phyloP scores from a whole-genome alignment of 257 asterid genomes.

The Leonotis leonurus region DNA sequence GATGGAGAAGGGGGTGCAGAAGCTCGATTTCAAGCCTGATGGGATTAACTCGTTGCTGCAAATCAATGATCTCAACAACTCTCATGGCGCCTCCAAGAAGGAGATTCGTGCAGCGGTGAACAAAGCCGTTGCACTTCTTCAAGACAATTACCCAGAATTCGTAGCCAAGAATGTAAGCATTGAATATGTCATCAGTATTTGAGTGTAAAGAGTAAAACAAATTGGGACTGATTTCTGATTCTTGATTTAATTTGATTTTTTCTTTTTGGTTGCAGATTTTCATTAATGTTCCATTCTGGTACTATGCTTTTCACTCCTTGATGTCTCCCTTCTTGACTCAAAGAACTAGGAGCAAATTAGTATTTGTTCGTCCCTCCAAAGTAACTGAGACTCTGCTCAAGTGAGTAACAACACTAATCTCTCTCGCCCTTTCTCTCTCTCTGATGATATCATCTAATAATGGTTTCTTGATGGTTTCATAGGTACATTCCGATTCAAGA shows the following conservation, averaged over 20 bases:
- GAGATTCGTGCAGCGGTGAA: slow-evolving; percentile 57
- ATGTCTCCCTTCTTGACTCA: slow-evolving; percentile 69
- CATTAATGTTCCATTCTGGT: slow-evolving; percentile 83
- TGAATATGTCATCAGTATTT: too few species aligned
- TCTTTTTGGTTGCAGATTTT: slow-evolving; percentile 51
- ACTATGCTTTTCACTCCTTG: slow-evolving; percentile 58
- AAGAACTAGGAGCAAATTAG: slow-evolving; percentile 73
- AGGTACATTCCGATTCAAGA: slow-evolving; percentile 72
- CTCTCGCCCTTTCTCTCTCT: background rate
- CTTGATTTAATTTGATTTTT: background rate
- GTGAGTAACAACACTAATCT: slow-evolving; percentile 27
- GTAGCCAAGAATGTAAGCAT: slow-evolving; percentile 67
- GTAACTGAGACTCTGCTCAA: slow-evolving; percentile 75
- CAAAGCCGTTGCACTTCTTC: slow-evolving; percentile 62
- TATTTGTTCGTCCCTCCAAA: slow-evolving; percentile 65
- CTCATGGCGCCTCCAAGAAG: slow-evolving; percentile 57
- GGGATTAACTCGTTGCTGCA: slow-evolving; percentile 57
- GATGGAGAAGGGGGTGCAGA: slow-evolving; percentile 63
- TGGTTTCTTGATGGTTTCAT: background rate
- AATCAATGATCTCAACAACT: slow-evolving; percentile 59
- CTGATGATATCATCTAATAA: background rate
- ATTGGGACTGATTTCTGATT: background rate
- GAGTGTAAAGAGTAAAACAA: too few species aligned
- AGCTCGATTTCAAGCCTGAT: slow-evolving; percentile 56
- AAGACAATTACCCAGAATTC: slow-evolving; percentile 81